Evolutionary conservation across 495 filamentous ascomycete species (phyloP).

Genomic region (Articulospora tetracladia): DNA sequence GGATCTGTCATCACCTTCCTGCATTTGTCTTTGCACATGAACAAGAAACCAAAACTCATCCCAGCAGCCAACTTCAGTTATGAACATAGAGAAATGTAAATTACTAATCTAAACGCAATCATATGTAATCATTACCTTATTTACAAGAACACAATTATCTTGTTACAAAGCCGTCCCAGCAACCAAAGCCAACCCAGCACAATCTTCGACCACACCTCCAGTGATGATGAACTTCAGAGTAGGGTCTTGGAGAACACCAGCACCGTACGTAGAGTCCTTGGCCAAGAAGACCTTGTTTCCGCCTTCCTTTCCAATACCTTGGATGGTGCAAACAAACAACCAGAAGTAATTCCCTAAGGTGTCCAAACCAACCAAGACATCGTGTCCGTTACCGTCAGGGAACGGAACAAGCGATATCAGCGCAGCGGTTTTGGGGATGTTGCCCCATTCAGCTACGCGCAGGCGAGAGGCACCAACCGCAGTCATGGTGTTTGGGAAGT

Average conservation of each 20-base stretch:
- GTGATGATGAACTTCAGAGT: constrained; percentile 2
- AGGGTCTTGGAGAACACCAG: not conserved
- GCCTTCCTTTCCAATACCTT: not conserved
- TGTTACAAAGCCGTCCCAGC: too few species aligned
- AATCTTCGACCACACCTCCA: constrained; percentile 1
- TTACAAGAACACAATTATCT: too few species aligned
- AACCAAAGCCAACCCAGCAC: not conserved
- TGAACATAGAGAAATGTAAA: too few species aligned
- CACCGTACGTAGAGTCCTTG: not conserved
- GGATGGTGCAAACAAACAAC: not conserved
- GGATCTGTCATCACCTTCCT: too few species aligned
- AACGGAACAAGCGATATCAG: constrained; percentile 13
- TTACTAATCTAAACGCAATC: too few species aligned
- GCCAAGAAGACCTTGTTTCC: constrained; percentile 4
- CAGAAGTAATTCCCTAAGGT: constrained; percentile 2
- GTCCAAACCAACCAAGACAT: not conserved
- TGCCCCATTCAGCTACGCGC: constrained; percentile 16
- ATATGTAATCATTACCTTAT: too few species aligned
- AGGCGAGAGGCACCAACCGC: constrained; percentile 14
- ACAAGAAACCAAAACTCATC: too few species aligned
- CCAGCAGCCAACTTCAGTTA: too few species aligned
- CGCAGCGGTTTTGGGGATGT: constrained; percentile 11
- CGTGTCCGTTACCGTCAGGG: not conserved
- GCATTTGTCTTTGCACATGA: too few species aligned
- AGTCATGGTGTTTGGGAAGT: constrained; percentile 15